Conservation (phyloP, 2,329 filamentous ascomycete species). For the Aureobasidium pullulans region DNA sequence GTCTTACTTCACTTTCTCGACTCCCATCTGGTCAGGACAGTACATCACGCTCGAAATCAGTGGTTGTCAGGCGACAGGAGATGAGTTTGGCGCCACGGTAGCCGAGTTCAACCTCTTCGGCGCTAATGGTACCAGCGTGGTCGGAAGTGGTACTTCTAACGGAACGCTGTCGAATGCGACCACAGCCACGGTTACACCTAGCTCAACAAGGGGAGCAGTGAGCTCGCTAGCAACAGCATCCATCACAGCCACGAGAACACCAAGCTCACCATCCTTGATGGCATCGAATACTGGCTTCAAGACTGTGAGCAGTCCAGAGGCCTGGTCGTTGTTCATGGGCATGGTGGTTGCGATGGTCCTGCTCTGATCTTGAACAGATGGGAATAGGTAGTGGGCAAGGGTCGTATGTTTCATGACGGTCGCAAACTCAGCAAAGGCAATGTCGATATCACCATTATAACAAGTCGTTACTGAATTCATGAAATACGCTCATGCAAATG, state of each 20-base stretch:
- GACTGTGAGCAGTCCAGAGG: background rate
- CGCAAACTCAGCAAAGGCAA: no score
- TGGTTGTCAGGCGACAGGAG: conserved; percentile 37
- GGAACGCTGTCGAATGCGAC: background rate
- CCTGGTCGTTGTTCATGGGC: background rate
- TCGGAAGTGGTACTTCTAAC: background rate
- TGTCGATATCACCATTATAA: background rate
- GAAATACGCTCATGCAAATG: background rate
- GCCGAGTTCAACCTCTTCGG: conserved; percentile 37
- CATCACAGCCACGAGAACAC: background rate
- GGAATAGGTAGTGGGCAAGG: background rate
- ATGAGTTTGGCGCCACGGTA: conserved; percentile 42
- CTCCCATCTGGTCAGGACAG: conserved; percentile 35
- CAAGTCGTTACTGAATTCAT: background rate
- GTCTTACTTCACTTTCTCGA: conserved; percentile 36
- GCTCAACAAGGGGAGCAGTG: conserved; percentile 2
- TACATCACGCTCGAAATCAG: conserved; percentile 42
- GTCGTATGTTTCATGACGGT: no score
- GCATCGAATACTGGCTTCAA: background rate
- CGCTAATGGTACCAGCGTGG: background rate
- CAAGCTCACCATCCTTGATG: background rate
- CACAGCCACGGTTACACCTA: background rate
- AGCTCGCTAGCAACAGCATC: conserved; percentile 9
- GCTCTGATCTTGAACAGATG: background rate
- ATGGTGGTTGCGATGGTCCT: background rate